Base-by-base conservation (phyloP, 768 basidiomycete species). In the Tylopilus felleus region DNA sequence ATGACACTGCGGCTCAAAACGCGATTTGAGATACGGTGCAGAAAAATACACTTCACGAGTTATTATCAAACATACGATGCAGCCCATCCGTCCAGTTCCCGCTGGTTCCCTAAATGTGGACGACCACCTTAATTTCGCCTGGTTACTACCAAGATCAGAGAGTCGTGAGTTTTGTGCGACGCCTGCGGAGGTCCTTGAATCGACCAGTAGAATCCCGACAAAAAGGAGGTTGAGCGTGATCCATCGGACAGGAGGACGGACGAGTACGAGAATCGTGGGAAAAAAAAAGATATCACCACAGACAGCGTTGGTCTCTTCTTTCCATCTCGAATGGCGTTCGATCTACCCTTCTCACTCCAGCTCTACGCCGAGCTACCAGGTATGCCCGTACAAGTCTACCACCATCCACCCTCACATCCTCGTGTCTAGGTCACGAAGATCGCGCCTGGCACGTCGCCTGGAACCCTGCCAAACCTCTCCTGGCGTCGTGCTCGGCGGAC, bases 401-500 rank as follows among this genome's bases (percentile, higher is more conserved):
- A 4, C 35, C 23, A 6, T 28, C 21, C 17, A 6, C 19, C 12
- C 6, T 14, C 6, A 27, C 2, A 38, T 10, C 7, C 19, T 45
- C 43, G 35, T 43, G 28, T 43, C 23, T 66, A 79, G 90, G 86
- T 8, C 93, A 97, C 69, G 78, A 84, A 28, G 92, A 93, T 58
- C 81, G 90, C 50, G 90, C 85, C 8, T 98, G 95, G 95, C 76
- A 85, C 50, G 77, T 90, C 27, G 83, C 90, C 6, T 98, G 93
- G 91, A 96, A 96, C 68, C 90, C 93, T 0, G 72, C 76, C 3
- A 83, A 87, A 51, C 82, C 90, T 0, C 65, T 95, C 19, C 74
- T 99, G 14, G 93, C 96, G 0, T 94, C 94, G 6, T 99, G 95
- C 68, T 98, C 96, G 5, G 84, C 90, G 7, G 97, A 99, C 73